These are phyloP conservation scores for Petunia axillaris DNA, from an alignment of 257 asterid genomes.

Conservation along the genomic window DNA sequence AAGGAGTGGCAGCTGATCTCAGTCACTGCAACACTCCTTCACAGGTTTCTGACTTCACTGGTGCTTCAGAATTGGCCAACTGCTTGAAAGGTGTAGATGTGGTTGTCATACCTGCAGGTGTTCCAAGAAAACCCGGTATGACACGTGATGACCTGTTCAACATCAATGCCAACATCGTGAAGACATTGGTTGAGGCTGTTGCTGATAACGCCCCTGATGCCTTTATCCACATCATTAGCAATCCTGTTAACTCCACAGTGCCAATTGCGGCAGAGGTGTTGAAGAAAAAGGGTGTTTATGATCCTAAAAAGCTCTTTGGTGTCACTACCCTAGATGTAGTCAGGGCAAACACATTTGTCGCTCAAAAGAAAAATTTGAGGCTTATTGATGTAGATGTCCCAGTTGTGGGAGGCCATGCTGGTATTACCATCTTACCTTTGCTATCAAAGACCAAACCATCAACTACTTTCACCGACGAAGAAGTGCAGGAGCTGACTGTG, in stretches of 20 bases:
- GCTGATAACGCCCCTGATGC: constrained; percentile 88
- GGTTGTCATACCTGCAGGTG: constrained; percentile 89
- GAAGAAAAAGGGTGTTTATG: constrained; percentile 70
- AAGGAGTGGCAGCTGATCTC: constrained; percentile 87
- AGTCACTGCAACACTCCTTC: constrained; percentile 94
- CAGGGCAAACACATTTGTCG: constrained; percentile 75
- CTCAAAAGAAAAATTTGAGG: constrained; percentile 68
- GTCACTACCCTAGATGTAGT: constrained; percentile 88
- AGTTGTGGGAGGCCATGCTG: constrained; percentile 87
- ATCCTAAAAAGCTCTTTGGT: constrained; percentile 84
- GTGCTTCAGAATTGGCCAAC: constrained; percentile 62
- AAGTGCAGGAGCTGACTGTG: constrained; percentile 66
- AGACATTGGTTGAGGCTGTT: constrained; percentile 67
- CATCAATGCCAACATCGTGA: constrained; percentile 79
- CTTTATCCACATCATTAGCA: constrained; percentile 82
- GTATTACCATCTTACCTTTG: constrained; percentile 78
- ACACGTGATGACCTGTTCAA: constrained; percentile 89
- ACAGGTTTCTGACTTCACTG: constrained; percentile 65
- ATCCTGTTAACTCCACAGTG: constrained; percentile 85
- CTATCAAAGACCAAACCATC: constrained; percentile 76
- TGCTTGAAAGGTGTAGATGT: constrained; percentile 71
- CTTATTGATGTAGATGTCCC: constrained; percentile 85
- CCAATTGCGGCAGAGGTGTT: constrained; percentile 89
- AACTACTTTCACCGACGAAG: constrained; percentile 58
- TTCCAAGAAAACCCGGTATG: constrained; percentile 90